Conservation (phyloP, 23 red algal species). For the Gracilaria domingensis region DNA sequence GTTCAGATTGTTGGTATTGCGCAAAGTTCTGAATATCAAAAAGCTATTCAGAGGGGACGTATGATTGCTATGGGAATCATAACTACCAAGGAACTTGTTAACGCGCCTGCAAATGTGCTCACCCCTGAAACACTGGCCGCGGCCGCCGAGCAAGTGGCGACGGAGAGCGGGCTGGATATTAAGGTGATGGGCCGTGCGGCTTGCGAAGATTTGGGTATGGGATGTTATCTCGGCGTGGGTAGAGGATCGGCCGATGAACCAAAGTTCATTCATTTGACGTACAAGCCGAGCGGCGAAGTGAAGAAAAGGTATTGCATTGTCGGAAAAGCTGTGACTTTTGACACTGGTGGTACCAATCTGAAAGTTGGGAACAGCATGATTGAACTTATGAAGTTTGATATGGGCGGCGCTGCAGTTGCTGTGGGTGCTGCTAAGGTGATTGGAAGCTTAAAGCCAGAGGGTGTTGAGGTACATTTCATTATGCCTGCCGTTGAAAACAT, state of each 20-base stretch:
- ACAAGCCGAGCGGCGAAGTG: slow-evolving; percentile 70
- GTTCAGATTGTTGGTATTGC: slow-evolving; percentile 44
- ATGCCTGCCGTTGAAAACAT: slow-evolving; percentile 95
- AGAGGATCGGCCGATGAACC: slow-evolving; percentile 87
- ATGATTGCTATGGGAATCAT: slow-evolving; percentile 74
- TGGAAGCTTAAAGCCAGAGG: slow-evolving; percentile 78
- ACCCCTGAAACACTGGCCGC: slow-evolving; percentile 85
- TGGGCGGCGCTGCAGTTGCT: slow-evolving; percentile 88
- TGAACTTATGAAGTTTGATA: slow-evolving; percentile 99
- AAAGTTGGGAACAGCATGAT: slow-evolving; percentile 92
- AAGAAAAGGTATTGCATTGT: slow-evolving; percentile 93
- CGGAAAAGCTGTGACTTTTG: slow-evolving; percentile 94
- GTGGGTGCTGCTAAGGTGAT: slow-evolving; percentile 91
- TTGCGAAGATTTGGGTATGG: slow-evolving; percentile 93
- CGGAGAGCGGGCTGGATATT: slow-evolving; percentile 52
- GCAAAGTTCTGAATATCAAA: neutral
- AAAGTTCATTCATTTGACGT: slow-evolving; percentile 99
- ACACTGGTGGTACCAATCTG: slow-evolving; percentile 98
- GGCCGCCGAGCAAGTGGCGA: slow-evolving; percentile 74
- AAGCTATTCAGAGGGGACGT: slow-evolving; percentile 45
- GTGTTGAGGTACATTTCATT: slow-evolving; percentile 96
- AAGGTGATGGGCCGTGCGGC: slow-evolving; percentile 86
- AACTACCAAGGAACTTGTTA: slow-evolving; percentile 87
- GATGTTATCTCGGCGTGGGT: slow-evolving; percentile 89
- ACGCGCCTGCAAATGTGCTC: slow-evolving; percentile 89